phyloP scores from a whole-genome alignment of 108 stramenopile species.

The Skeletonema costatum region DNA sequence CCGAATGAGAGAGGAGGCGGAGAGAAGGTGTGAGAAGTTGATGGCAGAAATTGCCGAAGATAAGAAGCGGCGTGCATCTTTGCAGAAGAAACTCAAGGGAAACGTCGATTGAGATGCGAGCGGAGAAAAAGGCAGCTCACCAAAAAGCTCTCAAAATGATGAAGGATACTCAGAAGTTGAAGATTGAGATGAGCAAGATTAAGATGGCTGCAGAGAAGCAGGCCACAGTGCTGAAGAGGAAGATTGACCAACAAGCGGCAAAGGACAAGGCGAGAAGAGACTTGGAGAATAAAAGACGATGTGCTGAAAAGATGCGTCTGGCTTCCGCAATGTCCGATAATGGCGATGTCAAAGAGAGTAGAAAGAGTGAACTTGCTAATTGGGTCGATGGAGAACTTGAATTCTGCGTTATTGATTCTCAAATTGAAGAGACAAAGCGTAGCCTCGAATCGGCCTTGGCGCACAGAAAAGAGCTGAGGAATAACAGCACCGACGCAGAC shows the following conservation, averaged over 20 bases:
- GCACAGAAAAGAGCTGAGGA: conserved; percentile 18
- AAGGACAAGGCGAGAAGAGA: conserved; percentile 43
- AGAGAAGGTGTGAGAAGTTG: conserved; percentile 53
- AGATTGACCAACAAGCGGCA: conserved; percentile 45
- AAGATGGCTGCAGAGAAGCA: conserved; percentile 58
- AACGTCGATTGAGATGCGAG: conserved; percentile 43
- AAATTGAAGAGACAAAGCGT: conserved; percentile 33
- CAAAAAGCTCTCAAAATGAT: conserved; percentile 55
- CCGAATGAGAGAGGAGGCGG: conserved; percentile 55
- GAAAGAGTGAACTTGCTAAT: conserved; percentile 32
- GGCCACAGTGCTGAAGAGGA: conserved; percentile 55
- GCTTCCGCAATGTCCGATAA: conserved; percentile 16
- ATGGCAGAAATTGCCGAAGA: conserved; percentile 55
- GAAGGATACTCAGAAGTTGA: conserved; percentile 54
- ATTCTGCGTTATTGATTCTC: conserved; percentile 27
- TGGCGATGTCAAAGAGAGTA: conserved; percentile 24
- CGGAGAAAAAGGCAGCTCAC: conserved; percentile 61
- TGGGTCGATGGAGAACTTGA: conserved; percentile 46
- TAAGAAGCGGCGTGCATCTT: conserved; percentile 55
- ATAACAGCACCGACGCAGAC: conserved; percentile 9
- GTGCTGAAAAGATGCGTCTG: conserved; percentile 32
- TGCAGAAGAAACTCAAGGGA: conserved; percentile 64
- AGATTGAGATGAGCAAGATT: conserved; percentile 59
- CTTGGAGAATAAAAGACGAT: conserved; percentile 26
- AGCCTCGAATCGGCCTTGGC: conserved; percentile 34